These are phyloP conservation scores for Arabidopsis hybrid DNA, from an alignment of 441 rosid genomes.

Conservation along the genomic window DNA sequence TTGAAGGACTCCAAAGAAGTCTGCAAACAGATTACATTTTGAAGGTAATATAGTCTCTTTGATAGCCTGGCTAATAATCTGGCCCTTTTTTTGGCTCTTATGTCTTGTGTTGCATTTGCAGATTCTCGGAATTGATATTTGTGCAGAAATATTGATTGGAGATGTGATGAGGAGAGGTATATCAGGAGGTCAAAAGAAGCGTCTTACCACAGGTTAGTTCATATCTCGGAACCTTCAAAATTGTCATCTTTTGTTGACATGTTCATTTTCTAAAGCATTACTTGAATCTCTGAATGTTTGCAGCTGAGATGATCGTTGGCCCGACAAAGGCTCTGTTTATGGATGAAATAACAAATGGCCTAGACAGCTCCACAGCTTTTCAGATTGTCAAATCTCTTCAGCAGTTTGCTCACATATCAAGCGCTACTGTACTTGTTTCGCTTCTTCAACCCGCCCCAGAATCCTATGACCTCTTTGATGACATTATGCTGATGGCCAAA, in stretches of 20 bases:
- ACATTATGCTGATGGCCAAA: slow-evolving; percentile 67
- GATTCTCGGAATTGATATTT: slow-evolving; percentile 74
- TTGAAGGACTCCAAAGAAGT: slow-evolving; percentile 53
- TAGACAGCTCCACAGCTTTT: slow-evolving; percentile 79
- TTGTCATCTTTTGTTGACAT: slow-evolving; percentile 14
- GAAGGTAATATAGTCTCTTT: slow-evolving; percentile 49
- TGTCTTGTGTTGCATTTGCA: slow-evolving; percentile 38
- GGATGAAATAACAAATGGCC: slow-evolving; percentile 79
- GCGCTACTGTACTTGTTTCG: slow-evolving; percentile 62
- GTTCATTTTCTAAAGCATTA: slow-evolving; percentile 10
- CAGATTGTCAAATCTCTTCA: slow-evolving; percentile 70
- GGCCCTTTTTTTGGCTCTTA: slow-evolving; percentile 9
- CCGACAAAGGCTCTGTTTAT: slow-evolving; percentile 68
- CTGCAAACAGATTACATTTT: slow-evolving; percentile 69
- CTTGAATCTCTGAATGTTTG: slow-evolving; percentile 46
- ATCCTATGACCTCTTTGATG: slow-evolving; percentile 71
- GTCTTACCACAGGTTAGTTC: slow-evolving; percentile 65
- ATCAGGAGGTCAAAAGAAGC: slow-evolving; percentile 71
- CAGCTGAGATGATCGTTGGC: slow-evolving; percentile 68
- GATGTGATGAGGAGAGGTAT: slow-evolving; percentile 65
- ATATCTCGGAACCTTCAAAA: slow-evolving; percentile 6
- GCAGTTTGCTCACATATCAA: slow-evolving; percentile 64
- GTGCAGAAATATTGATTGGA: slow-evolving; percentile 65
- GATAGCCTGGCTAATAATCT: slow-evolving; percentile 2
- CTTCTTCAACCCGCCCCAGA: slow-evolving; percentile 79